Percentiles rank a stretch among this genome's conserved stretches.
phyloP scores from a whole-genome alignment of 1,139 yeast genomes.

The Insectozyma bohioensis region DNA sequence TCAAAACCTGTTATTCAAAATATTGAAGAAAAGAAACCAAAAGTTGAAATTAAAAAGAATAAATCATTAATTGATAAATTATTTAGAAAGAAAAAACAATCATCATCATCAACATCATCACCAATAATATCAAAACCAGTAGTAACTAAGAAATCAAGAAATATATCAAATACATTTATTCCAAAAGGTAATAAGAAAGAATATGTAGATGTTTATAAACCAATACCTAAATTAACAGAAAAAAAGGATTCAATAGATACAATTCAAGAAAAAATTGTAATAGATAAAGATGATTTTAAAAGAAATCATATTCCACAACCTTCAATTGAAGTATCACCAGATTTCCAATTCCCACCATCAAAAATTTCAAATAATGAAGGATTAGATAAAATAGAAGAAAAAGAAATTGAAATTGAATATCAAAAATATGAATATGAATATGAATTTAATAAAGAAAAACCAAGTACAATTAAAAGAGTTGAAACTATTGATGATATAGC shows the following conservation, averaged over 20 bases:
- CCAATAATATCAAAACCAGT: not conserved
- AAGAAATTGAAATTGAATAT: not conserved
- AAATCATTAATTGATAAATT: conserved; percentile 3
- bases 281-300: too few species aligned
- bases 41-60: not conserved
- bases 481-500: conserved; percentile 11
- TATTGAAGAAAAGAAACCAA: not conserved
- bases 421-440: too few species aligned
- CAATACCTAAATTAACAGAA: conserved; percentile 17
- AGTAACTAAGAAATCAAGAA: conserved; percentile 1
- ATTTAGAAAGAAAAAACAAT: conserved; percentile 4
- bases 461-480: conserved; percentile 9
- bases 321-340: conserved; percentile 9
- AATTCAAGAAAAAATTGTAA: not conserved
- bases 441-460: too few species aligned
- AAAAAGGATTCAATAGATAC: conserved; percentile 5
- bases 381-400: too few species aligned
- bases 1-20: not conserved
- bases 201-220: conserved; percentile 19
- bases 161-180: conserved; percentile 11
- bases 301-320: conserved; percentile 2
- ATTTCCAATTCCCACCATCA: conserved; percentile 6
- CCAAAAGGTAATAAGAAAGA: conserved; percentile 14
- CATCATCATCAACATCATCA: not conserved
- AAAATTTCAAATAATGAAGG: too few species aligned